Percentiles rank a stretch among this genome's conserved stretches.
These are phyloP conservation scores for Linnemannia exigua DNA, from an alignment of 192 early-diverging fungal genomes.

Conservation along the genomic window DNA sequence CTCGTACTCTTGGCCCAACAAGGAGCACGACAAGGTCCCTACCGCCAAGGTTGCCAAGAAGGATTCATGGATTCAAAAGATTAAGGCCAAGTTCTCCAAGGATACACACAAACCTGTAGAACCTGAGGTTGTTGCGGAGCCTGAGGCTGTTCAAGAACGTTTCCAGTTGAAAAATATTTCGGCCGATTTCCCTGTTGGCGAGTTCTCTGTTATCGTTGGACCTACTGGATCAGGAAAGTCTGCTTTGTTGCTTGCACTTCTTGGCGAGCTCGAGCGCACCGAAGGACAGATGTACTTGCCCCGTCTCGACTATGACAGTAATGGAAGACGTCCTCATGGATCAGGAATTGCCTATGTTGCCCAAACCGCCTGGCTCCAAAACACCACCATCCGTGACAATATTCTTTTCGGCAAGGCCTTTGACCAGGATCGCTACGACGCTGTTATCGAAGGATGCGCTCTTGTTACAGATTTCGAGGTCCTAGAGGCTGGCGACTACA, in stretches of 20 bases:
- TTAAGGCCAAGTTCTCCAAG: constrained; percentile 37
- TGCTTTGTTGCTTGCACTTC: constrained; percentile 83
- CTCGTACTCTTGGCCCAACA: constrained; percentile 40
- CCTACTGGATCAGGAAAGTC: constrained; percentile 93
- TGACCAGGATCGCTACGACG: constrained; percentile 64
- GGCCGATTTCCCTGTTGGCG: constrained; percentile 74
- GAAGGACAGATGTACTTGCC: constrained; percentile 64
- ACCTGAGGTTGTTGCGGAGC: constrained; percentile 17
- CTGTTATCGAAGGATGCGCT: constrained; percentile 68
- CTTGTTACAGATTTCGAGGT: constrained; percentile 67
- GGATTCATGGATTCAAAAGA: constrained; percentile 15
- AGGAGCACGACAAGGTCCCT: constrained; percentile 33
- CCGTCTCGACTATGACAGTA: constrained; percentile 24
- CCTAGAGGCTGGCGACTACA: constrained; percentile 69
- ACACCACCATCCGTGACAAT: constrained; percentile 82
- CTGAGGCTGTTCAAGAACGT: constrained; percentile 23
- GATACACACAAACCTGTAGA: not conserved
- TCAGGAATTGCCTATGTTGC: constrained; percentile 84
- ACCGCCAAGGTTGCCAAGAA: constrained; percentile 55
- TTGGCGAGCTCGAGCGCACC: constrained; percentile 85
- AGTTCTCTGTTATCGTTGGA: constrained; percentile 85
- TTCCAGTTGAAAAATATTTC: constrained; percentile 76
- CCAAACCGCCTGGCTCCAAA: constrained; percentile 78
- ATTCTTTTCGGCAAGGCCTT: constrained; percentile 74
- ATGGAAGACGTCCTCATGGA: constrained; percentile 53